Evolutionary conservation across 805 yeast genomes (phyloP).

Genomic region (Lipomyces yamadae): DNA sequence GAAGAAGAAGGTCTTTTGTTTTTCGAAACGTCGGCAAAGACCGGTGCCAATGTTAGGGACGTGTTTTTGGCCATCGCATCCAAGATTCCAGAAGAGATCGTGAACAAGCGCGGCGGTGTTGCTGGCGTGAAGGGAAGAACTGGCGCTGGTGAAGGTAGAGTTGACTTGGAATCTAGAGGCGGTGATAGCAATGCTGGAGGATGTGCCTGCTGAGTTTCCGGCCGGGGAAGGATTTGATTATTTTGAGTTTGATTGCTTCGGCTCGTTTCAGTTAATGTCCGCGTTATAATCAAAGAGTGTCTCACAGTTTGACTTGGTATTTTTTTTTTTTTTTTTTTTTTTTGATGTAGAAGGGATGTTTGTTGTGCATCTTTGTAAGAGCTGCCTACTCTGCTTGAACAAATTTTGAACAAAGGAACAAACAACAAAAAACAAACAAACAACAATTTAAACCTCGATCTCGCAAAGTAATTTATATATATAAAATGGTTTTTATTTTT

Average conservation of each 20-base stretch:
- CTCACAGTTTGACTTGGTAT: background rate
- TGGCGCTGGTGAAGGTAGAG: conserved; percentile 36
- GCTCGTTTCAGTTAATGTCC: background rate
- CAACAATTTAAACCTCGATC: too few relatives aligned
- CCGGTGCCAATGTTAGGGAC: conserved; percentile 85
- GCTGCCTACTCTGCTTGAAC: too few relatives aligned
- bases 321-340: too few relatives aligned
- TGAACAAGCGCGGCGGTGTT: conserved; percentile 35
- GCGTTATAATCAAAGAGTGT: background rate
- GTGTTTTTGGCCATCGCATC: conserved; percentile 89
- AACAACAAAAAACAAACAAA: too few relatives aligned
- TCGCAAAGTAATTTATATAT: too few relatives aligned
- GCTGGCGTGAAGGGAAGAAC: conserved; percentile 32
- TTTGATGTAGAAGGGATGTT: background rate
- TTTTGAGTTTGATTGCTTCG: background rate
- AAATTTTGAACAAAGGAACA: too few relatives aligned
- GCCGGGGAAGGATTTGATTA: background rate
- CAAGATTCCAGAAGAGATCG: conserved; percentile 67
- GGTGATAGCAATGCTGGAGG: conserved; percentile 30
- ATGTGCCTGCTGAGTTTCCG: conserved; percentile 31
- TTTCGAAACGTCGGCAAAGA: conserved; percentile 94
- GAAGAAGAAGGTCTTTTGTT: conserved; percentile 88
- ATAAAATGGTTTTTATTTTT: too few relatives aligned
- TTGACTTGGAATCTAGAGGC: conserved; percentile 32
- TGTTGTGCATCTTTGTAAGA: background rate